Evolutionary conservation across 352 stramenopile genomes (phyloP), one percentile per base, ranked within the genome.

Genomic region (Phytophthora agathidicida): DNA sequence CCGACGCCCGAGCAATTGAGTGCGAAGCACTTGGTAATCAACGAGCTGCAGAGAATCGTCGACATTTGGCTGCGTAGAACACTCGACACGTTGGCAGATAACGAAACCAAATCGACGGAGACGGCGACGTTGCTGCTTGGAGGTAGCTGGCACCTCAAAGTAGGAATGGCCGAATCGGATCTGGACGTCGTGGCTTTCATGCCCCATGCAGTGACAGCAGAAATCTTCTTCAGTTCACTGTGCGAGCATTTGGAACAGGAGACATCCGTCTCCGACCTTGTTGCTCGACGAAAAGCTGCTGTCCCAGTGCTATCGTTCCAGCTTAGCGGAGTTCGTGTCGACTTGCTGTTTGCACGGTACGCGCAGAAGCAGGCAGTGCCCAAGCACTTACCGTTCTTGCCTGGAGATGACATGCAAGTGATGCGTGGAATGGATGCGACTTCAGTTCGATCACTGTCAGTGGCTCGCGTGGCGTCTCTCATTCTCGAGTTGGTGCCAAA

Each of bases 401-500:
- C 67, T 43, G 67, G 57, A 48, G 79, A 91, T 49, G 86, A 80
- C 43, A 71, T 93, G 65, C 59, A 88, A 7, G 77, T 96, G 28
- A 77, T 94, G 43, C 68, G 48, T 23, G 83, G 71, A 13, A 93
- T 96, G 84, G 84, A 96, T 52, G 56, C 71, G 1, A 67, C 72
- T 0, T 96, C 86, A 7, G 87, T 96, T 26, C 80, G 80, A 3
- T 90, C 84, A 42, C 58, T 96, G 19, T 89, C 81, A 1, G 81
- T 94, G n/a, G 81, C 86, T 8, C 74, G 86, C 1, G 80, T 92
- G 4, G 80, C 84, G 8, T 94, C 83, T 23, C 59, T 96, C 30
- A 83, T 96, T 23, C 56, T 94, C 7, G 83, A 94, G 51, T 77
- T 96, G 11, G 86, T 94, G 32, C 84, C 86, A 1, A 91, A 94